phyloP scores from a whole-genome alignment of 768 basidiomycete species.

The Lentinula edodes region DNA sequence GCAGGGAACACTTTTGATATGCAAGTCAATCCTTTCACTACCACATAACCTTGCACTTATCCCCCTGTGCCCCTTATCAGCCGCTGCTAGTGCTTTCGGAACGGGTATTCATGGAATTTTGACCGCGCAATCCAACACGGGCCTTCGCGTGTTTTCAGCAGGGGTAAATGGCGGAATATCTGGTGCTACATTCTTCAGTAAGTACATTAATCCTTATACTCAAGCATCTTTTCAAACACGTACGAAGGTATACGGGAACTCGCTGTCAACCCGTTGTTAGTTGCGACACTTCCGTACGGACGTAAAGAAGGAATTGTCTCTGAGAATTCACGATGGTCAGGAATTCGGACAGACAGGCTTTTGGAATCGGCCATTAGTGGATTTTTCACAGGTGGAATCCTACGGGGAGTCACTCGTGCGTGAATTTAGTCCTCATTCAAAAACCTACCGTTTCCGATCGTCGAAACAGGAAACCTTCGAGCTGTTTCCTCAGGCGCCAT shows the following conservation, averaged over 20 bases:
- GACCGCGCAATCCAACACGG: conserved; percentile 40
- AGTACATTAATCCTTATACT: conserved; percentile 17
- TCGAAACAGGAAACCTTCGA: conserved; percentile 48
- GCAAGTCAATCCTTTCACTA: conserved; percentile 64
- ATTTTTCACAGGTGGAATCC: conserved; percentile 56
- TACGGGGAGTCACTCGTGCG: conserved; percentile 54
- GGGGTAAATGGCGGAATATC: conserved; percentile 69
- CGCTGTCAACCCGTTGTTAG: conserved; percentile 58
- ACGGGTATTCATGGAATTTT: conserved; percentile 41
- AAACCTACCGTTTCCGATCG: too few relatives aligned
- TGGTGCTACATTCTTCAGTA: conserved; percentile 76
- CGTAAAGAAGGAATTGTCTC: conserved; percentile 18
- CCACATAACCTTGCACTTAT: conserved; percentile 7
- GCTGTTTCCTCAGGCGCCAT: conserved; percentile 55
- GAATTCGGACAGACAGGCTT: conserved; percentile 54
- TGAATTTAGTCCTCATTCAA: conserved; percentile 6
- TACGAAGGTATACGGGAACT: conserved; percentile 69
- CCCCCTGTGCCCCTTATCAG: conserved; percentile 33
- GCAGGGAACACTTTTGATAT: conserved; percentile 60
- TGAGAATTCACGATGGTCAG: conserved; percentile 33
- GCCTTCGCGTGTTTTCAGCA: conserved; percentile 49
- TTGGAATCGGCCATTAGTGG: conserved; percentile 76
- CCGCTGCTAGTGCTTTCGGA: conserved; percentile 47
- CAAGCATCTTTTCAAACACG: not conserved
- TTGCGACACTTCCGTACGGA: conserved; percentile 40